Evolutionary conservation across 495 filamentous ascomycete genomes (phyloP), one percentile per base, ranked within the genome.

Genomic region (Umbilicaria muhlenbergii): DNA sequence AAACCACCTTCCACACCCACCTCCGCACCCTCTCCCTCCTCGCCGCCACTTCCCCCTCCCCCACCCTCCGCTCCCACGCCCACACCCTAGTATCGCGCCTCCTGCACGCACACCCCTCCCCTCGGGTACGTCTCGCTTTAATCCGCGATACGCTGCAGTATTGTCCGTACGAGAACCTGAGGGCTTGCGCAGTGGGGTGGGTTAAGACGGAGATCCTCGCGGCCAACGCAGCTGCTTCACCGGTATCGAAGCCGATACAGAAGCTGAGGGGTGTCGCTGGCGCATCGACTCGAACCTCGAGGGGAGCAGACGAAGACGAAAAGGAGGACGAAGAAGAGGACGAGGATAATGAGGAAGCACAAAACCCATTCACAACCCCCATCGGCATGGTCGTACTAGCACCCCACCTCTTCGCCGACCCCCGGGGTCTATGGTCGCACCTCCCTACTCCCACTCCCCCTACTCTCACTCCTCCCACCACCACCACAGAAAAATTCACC

Each of bases 151-250:
- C 89, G 3, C 67, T 96, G 21, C 80, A 91, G 58, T 75, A 93
- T 48, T 83, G 49, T 8, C 78, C 80, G 5, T 84, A 77, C 54
- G 72, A 83, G 18, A 72, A 81, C 2, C 70, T 91, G 36, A 86
- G 85, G 50, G 86, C 81, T 12, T 78, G 75, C 42, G 87, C 88
- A 0, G 73, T 96, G 11, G 71, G 74, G 18, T 95, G 92, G 83
- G 63, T 95, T 3, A 88, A 87, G 55, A 78, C 87, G 40, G 89
- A 94, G 57, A 72, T 89, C 2, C 63, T 89, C 12, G 59, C 63
- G 17, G 64, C 75, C 15, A 42, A 51, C 18, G 52, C 49, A 45
- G 40, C 15, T 31, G 42, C 13, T 43, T 58, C 16, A 34, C 44
- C 32, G 5, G 5, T 5, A 21, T 5, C 19, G 42, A 43, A 33